phyloP scores from a whole-genome alignment of 2,329 filamentous ascomycete genomes.

The Hypomyces rosellus region DNA sequence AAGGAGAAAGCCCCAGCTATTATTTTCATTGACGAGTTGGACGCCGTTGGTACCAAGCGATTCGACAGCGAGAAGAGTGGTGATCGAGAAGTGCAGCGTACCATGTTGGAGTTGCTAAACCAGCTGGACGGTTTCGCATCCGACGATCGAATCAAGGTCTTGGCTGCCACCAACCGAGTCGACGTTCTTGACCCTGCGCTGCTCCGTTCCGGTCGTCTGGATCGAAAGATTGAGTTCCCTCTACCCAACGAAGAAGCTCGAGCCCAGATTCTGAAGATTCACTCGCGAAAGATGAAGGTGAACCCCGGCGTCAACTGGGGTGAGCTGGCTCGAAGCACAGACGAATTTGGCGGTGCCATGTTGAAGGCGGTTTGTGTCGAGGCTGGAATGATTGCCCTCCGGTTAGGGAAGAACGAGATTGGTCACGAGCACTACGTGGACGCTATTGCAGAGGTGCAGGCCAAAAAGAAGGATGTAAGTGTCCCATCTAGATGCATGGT shows the following conservation, averaged over 20 bases:
- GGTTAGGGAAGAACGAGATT: constrained; percentile 93
- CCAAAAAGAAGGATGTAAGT: constrained; percentile 85
- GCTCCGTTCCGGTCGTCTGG: constrained; percentile 83
- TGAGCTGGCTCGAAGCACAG: constrained; percentile 90
- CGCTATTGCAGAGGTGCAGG: constrained; percentile 92
- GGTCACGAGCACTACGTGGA: constrained; percentile 98
- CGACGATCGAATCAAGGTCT: constrained; percentile 92
- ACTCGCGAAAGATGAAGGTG: constrained; percentile 97
- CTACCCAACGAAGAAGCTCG: constrained; percentile 96
- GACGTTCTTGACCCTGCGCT: constrained; percentile 90
- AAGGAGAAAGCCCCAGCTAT: constrained; percentile 99
- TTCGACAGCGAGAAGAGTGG: constrained; percentile 98
- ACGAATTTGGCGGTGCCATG: constrained; percentile 97
- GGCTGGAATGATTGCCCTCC: constrained; percentile 96
- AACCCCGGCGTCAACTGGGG: constrained; percentile 92
- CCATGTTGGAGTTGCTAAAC: constrained; percentile 97
- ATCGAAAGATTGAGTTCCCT: constrained; percentile 97
- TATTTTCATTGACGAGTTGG: constrained; percentile 98
- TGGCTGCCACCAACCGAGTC: constrained; percentile 89
- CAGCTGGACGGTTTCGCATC: constrained; percentile 97
- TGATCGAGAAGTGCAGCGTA: constrained; percentile 95
- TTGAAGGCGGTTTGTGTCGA: constrained; percentile 98
- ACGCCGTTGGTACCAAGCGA: constrained; percentile 97
- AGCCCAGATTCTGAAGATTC: constrained; percentile 94
- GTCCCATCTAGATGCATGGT: neutral